Percentiles rank a stretch among this genome's conserved stretches.
phyloP scores from a whole-genome alignment of 2,329 filamentous ascomycete genomes.

The Chaetomium olivaceum region DNA sequence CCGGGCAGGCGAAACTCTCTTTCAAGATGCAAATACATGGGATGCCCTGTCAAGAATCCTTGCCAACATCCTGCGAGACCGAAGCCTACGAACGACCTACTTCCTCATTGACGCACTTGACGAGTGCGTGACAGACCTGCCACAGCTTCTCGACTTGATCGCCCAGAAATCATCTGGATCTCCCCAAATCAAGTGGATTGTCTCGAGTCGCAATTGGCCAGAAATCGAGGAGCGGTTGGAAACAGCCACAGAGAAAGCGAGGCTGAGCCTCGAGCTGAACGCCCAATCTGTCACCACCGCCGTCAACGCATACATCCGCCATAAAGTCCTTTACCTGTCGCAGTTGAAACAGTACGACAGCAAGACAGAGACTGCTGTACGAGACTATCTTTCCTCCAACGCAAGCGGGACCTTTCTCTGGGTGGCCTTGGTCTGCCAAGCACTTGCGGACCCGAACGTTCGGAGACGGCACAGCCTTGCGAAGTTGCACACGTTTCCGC shows the following conservation, averaged over 20 bases:
- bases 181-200: conserved; percentile 43
- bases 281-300: background rate
- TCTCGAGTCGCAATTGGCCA: conserved; percentile 46
- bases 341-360: no score
- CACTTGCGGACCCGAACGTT: conserved; percentile 27
- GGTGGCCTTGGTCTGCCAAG: conserved; percentile 36
- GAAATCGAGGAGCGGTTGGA: conserved; percentile 40
- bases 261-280: conserved; percentile 44
- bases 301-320: no score
- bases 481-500: conserved; percentile 21
- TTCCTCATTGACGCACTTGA: conserved; percentile 51
- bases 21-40: conserved; percentile 44
- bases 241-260: conserved; percentile 27
- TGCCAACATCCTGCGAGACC: conserved; percentile 42
- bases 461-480: conserved; percentile 24
- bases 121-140: conserved; percentile 40
- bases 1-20: conserved; percentile 25
- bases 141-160: conserved; percentile 5
- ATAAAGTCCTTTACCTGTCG: no score
- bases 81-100: conserved; percentile 32
- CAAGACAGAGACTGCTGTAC: no score
- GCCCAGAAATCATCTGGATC: conserved; percentile 1
- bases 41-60: conserved; percentile 44
- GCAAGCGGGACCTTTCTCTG: conserved; percentile 46
- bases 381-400: no score